Percentiles rank a stretch among this genome's conserved stretches.
Conservation (phyloP, 1,139 yeast genomes). For the Eremothecium gossypii region DNA sequence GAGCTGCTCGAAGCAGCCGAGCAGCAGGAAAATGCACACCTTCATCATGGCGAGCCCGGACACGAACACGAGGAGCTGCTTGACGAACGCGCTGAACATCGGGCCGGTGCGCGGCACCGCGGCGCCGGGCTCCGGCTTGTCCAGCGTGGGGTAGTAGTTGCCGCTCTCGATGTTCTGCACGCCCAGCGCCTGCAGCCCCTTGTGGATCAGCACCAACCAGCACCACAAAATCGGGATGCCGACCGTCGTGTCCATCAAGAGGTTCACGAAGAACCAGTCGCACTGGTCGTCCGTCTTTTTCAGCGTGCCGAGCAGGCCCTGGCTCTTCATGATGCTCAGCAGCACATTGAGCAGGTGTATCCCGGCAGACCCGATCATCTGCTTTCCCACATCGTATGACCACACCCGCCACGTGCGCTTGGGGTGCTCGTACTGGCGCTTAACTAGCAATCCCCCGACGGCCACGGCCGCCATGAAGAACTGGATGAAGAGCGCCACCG, state of each 20-base stretch:
- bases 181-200: conserved; percentile 39
- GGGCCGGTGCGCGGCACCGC: conserved; percentile 53
- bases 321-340: conserved; percentile 49
- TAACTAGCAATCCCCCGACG: conserved; percentile 60
- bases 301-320: conserved; percentile 6
- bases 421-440: conserved; percentile 73
- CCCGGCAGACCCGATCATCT: conserved; percentile 76
- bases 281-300: conserved; percentile 48
- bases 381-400: conserved; percentile 85
- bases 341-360: conserved; percentile 74
- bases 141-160: conserved; percentile 38
- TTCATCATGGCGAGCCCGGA: conserved; percentile 50
- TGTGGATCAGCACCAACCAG: conserved; percentile 37
- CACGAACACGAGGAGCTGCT: conserved; percentile 66
- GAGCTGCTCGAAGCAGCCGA: conserved; percentile 42
- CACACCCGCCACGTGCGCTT: conserved; percentile 83
- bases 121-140: conserved; percentile 1
- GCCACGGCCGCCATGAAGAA: conserved; percentile 65
- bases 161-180: conserved; percentile 69
- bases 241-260: conserved; percentile 85
- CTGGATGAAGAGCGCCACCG: conserved; percentile 61
- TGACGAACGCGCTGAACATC: conserved; percentile 49
- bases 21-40: conserved; percentile 43
- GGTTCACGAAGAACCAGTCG: conserved; percentile 86
- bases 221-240: conserved; percentile 80